These are phyloP conservation scores for Paulownia fortunei DNA, from an alignment of 257 asterid species.

Conservation along the genomic window DNA sequence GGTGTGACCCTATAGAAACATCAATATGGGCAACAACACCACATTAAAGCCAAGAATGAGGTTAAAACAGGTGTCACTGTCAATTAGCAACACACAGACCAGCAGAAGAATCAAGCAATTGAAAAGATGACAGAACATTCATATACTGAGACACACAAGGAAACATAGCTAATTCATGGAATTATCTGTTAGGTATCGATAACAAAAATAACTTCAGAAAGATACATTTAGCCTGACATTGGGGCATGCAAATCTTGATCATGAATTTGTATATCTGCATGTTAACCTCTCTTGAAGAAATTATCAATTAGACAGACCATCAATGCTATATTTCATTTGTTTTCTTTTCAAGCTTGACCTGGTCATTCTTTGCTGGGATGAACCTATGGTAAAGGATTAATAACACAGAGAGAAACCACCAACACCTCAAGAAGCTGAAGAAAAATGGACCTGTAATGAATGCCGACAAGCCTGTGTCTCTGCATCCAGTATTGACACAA, in stretches of 20 bases:
- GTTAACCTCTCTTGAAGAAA: too few species aligned
- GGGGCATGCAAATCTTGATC: too few species aligned
- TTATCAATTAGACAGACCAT: too few species aligned
- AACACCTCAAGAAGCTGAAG: not conserved
- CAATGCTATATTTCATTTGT: too few species aligned
- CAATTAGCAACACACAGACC: not conserved
- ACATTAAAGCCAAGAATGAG: not conserved
- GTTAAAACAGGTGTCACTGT: not conserved
- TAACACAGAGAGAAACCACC: not conserved
- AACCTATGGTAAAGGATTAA: not conserved
- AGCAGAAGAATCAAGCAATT: not conserved
- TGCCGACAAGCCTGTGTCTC: slow-evolving; percentile 84
- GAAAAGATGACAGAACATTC: not conserved
- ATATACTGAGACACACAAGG: not conserved
- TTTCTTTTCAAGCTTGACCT: too few species aligned
- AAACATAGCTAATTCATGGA: too few species aligned
- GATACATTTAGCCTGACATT: too few species aligned
- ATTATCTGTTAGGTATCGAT: too few species aligned
- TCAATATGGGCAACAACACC: not conserved
- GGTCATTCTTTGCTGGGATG: too few species aligned
- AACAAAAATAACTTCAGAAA: too few species aligned
- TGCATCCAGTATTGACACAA: slow-evolving; percentile 79
- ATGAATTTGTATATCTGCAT: too few species aligned
- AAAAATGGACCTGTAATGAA: slow-evolving; percentile 65
- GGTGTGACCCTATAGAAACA: slow-evolving; percentile 67